These are phyloP conservation scores for Brassica nigra DNA, from an alignment of 345 rosid species.

Conservation along the genomic window DNA sequence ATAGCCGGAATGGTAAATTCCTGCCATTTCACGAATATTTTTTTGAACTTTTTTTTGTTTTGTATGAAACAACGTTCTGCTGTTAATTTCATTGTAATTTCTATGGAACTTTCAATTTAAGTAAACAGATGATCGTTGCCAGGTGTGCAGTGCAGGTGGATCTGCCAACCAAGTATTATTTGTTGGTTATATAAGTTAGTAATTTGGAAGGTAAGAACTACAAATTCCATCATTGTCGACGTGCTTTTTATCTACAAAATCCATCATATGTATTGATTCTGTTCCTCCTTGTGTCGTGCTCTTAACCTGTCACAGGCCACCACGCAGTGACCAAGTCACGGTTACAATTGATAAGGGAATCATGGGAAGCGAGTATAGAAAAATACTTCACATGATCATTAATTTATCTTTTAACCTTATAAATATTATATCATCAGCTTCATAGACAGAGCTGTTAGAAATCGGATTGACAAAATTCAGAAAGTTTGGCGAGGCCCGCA, in stretches of 20 bases:
- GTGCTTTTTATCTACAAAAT: background rate
- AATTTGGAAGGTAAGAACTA: background rate
- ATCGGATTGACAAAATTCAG: too few relatives aligned
- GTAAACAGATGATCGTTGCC: background rate
- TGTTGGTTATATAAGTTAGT: background rate
- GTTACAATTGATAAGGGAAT: background rate
- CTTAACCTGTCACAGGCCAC: background rate
- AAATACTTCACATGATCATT: background rate
- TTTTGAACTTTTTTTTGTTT: constrained; percentile 4
- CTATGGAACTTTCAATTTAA: background rate
- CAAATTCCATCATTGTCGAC: background rate
- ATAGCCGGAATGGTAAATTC: constrained; percentile 15
- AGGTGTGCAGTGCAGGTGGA: background rate
- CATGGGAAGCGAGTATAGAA: background rate
- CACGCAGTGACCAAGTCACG: background rate
- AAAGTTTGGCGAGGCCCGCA: too few relatives aligned
- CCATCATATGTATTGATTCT: background rate
- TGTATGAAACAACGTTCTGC: background rate
- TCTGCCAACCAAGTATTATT: background rate
- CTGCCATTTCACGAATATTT: constrained; percentile 7
- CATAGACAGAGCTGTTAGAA: too few relatives aligned
- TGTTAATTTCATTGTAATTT: background rate
- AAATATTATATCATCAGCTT: background rate
- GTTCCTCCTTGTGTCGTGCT: background rate
- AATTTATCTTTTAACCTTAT: background rate